Evolutionary conservation across 768 basidiomycete genomes (phyloP), one percentile per base, ranked within the genome.

Genomic region (Imleria badia): DNA sequence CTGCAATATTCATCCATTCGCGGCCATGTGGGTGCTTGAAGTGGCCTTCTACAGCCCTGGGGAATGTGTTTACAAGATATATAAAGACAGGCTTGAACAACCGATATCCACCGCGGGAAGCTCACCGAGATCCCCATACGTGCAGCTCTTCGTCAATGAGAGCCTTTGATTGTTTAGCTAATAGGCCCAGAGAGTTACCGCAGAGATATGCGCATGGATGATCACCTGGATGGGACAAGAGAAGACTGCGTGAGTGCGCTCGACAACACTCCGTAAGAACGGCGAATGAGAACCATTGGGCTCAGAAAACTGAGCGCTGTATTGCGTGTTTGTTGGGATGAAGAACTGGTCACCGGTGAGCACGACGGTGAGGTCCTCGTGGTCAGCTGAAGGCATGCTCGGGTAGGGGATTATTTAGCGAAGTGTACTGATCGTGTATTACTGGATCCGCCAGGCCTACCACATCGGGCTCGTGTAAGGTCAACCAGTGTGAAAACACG

Each of bases 111-210:
- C 46, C 51, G 56, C 60, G 34, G 49, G 43, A 19, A 13, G 66
- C 78, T 66, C 65, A 87, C 86, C 78, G 78, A 52, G 84, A 81
- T 33, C 79, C 85, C 97, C 97, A 99, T 29, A 86, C 86, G 45
- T 80, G 68, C 47, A 98, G 72, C 71, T 99, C 97, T 71, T 96
- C 83, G 58, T 88, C 75, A 15, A 98, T 76, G 41, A 94, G 77
- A 56, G 77, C 68, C 58, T 81, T 79, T 30, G 94, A 89, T 35
- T 82, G 77, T 68, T 85, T 91, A 41, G 90, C 82, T 64, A 91
- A 75, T 51, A 88, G 78, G 5, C 97, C 97, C 11, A 98, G 81
- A 23, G 94, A 98, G 75, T 99, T 98, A 33, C 97, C 97, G 68
- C 92, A 95, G 48, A 99, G 84, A 71, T 99, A 99, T 33, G 86